phyloP scores from a whole-genome alignment of 768 basidiomycete species.

The Suillus lakei region DNA sequence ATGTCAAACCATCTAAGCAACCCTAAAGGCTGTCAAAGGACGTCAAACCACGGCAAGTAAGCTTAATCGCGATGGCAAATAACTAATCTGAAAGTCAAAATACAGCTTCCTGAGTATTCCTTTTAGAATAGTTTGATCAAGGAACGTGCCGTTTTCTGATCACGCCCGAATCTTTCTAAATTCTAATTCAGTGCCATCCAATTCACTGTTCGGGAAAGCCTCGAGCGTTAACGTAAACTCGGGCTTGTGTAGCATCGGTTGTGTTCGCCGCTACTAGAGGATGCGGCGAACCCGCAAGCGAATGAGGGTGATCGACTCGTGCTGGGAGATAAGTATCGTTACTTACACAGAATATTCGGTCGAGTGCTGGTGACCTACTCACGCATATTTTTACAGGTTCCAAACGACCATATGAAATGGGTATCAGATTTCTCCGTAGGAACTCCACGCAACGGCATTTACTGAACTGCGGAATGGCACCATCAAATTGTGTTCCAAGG shows the following conservation, averaged over 20 bases:
- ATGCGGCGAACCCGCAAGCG: neutral
- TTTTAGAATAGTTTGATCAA: conserved; percentile 2
- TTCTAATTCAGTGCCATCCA: neutral
- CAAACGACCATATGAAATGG: conserved; percentile 1
- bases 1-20: neutral
- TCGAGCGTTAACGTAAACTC: neutral
- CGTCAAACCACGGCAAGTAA: conserved; percentile 3
- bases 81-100: conserved; percentile 3
- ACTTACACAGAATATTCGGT: neutral
- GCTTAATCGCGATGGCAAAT: conserved; percentile 1
- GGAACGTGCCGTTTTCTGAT: neutral
- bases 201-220: neutral
- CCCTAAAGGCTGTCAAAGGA: conserved; percentile 2
- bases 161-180: too few species aligned
- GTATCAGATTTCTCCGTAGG: neutral
- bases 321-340: neutral
- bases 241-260: neutral
- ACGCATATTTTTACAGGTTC: conserved; percentile 1
- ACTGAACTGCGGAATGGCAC: neutral
- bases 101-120: neutral
- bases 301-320: neutral
- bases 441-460: conserved; percentile 4
- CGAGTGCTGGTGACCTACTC: neutral
- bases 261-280: neutral
- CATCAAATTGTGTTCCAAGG: neutral